phyloP scores from a whole-genome alignment of 1,139 yeast genomes.

The Protomyces arabidopsidicola region DNA sequence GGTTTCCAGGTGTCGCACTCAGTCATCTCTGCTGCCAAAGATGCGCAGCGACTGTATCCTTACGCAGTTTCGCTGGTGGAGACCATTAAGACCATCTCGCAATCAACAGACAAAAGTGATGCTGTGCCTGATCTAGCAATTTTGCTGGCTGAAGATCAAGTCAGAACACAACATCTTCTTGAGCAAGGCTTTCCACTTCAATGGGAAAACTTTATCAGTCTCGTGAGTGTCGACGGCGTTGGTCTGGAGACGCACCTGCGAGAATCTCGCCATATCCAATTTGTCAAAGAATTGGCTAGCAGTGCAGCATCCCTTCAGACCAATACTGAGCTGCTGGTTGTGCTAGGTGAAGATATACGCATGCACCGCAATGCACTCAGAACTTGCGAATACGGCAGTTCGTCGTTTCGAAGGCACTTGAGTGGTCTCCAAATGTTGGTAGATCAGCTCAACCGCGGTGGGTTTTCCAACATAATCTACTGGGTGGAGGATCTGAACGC shows the following conservation, averaged over 20 bases:
- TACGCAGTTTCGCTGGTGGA: conserved; percentile 56
- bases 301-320: conserved; percentile 42
- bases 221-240: conserved; percentile 28
- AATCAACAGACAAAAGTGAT: conserved; percentile 36
- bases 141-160: conserved; percentile 46
- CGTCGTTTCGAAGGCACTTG: conserved; percentile 7
- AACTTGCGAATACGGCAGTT: conserved; percentile 38
- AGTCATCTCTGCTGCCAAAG: conserved; percentile 46
- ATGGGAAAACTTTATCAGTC: conserved; percentile 51
- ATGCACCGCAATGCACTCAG: conserved; percentile 38
- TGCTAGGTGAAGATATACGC: conserved; percentile 34
- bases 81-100: conserved; percentile 42
- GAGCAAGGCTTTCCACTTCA: conserved; percentile 27
- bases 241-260: conserved; percentile 5
- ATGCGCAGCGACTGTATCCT: conserved; percentile 52
- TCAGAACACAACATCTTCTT: conserved; percentile 40
- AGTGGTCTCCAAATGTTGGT: conserved; percentile 45
- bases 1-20: conserved; percentile 59
- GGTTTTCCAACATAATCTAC: conserved; percentile 42
- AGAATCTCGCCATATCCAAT: conserved; percentile 35
- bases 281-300: conserved; percentile 45
- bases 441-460: conserved; percentile 45
- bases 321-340: conserved; percentile 39
- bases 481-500: conserved; percentile 47
- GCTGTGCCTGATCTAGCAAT: conserved; percentile 45